Evolutionary conservation across 164 flowering plant genomes (phyloP).

Genomic region (Pachysandra terminalis): DNA sequence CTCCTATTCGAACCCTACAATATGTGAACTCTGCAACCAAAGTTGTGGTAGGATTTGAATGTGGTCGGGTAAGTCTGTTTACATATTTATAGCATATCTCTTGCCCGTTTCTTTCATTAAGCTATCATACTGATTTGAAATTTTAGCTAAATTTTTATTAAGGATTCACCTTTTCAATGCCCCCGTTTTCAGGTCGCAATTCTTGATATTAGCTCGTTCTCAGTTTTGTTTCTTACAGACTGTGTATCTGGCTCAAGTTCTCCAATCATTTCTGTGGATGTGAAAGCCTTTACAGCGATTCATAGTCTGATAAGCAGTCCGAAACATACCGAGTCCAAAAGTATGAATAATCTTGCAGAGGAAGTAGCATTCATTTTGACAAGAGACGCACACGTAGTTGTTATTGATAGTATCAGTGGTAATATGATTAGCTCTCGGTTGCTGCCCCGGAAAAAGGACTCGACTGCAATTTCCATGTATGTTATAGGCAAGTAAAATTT

Average conservation of each 20-base stretch:
- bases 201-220: conserved; percentile 47
- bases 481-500: conserved; percentile 64
- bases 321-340: conserved; percentile 27
- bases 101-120: neutral
- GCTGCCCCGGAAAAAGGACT: conserved; percentile 42
- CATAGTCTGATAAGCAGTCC: conserved; percentile 24
- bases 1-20: conserved; percentile 52
- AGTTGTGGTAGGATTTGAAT: conserved; percentile 73
- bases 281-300: conserved; percentile 23
- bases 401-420: conserved; percentile 49
- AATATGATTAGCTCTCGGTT: conserved; percentile 35
- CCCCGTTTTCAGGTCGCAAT: conserved; percentile 62
- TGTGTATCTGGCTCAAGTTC: conserved; percentile 33
- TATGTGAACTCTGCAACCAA: conserved; percentile 48
- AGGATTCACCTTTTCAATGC: neutral
- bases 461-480: conserved; percentile 62
- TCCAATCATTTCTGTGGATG: conserved; percentile 45
- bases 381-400: conserved; percentile 50
- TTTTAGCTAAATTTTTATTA: conserved; percentile 9
- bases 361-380: conserved; percentile 51
- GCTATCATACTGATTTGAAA: conserved; percentile 34
- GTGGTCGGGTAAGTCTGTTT: conserved; percentile 58
- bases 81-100: conserved; percentile 1
- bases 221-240: conserved; percentile 50
- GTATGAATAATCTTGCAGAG: conserved; percentile 19